Evolutionary conservation across 805 yeast genomes (phyloP).

Genomic region (Metschnikowia continentalis): DNA sequence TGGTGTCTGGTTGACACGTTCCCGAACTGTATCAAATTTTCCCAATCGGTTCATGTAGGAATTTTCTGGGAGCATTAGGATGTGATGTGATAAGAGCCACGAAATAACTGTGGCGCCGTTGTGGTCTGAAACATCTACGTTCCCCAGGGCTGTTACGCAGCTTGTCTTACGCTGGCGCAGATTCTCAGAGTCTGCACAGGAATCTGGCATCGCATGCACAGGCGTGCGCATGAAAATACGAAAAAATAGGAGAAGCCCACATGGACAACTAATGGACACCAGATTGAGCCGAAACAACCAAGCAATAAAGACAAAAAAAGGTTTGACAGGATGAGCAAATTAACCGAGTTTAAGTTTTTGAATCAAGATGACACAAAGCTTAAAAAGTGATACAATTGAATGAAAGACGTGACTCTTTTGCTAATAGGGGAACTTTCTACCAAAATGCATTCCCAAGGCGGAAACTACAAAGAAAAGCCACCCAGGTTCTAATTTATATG

Average conservation of each 20-base stretch:
- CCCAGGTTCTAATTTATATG: no score
- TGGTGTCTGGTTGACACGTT: no score
- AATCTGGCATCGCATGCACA: not conserved
- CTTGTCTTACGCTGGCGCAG: constrained; percentile 2
- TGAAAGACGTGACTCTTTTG: no score
- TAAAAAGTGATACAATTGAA: no score
- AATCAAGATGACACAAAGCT: not conserved
- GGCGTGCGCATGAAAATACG: not conserved
- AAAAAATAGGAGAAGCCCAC: not conserved
- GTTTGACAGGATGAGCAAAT: no score
- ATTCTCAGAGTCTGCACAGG: not conserved
- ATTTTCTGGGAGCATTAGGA: not conserved
- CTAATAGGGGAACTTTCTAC: no score
- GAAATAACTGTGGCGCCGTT: not conserved
- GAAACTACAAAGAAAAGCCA: no score
- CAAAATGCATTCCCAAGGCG: no score
- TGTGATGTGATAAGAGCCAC: no score
- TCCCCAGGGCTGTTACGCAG: not conserved
- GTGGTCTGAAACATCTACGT: not conserved
- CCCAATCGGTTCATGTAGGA: not conserved
- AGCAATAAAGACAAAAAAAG: not conserved
- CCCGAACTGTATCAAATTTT: no score
- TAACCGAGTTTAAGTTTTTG: no score
- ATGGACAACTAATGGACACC: not conserved
- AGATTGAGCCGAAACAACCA: not conserved